Evolutionary conservation across 106 monocot genomes (phyloP).

Genomic region (Agapanthus africanus): DNA sequence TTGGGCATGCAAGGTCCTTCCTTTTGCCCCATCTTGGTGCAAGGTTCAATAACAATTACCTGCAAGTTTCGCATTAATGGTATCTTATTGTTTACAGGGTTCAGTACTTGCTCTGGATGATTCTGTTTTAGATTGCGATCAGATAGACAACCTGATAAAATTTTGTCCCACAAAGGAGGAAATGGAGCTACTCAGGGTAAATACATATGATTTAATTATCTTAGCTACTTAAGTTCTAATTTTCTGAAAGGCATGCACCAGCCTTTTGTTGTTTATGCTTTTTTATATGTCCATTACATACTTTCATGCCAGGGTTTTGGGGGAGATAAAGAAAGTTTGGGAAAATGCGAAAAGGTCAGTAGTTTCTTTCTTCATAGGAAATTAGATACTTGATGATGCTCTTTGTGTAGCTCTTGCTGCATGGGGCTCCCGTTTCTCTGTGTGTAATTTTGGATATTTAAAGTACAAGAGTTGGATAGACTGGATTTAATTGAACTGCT

Average conservation of each 20-base stretch:
- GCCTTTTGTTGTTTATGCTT: not conserved
- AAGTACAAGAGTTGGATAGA: too few relatives aligned
- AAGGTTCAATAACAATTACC: not conserved
- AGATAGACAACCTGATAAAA: conserved; percentile 94
- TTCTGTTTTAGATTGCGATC: conserved; percentile 80
- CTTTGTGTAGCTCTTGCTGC: too few relatives aligned
- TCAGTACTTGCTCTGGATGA: conserved; percentile 87
- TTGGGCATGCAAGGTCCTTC: not conserved
- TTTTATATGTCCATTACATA: conserved; percentile 5
- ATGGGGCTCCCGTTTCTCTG: too few relatives aligned
- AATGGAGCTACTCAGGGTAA: conserved; percentile 84
- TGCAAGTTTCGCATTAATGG: too few relatives aligned
- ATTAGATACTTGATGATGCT: not conserved
- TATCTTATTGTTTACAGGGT: conserved; percentile 30
- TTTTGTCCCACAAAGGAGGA: conserved; percentile 94
- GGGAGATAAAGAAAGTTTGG: conserved; percentile 82
- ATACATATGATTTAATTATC: conserved; percentile 2
- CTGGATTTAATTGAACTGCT: too few relatives aligned
- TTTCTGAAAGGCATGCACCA: not conserved
- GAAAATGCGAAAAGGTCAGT: conserved; percentile 90
- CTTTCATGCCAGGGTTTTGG: conserved; percentile 41
- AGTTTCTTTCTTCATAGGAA: conserved; percentile 3
- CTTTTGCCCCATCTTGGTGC: not conserved
- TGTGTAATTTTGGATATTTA: too few relatives aligned
- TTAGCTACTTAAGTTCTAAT: not conserved